These are phyloP conservation scores for Pholiota conissans DNA, from an alignment of 768 basidiomycete genomes.

Conservation along the genomic window DNA sequence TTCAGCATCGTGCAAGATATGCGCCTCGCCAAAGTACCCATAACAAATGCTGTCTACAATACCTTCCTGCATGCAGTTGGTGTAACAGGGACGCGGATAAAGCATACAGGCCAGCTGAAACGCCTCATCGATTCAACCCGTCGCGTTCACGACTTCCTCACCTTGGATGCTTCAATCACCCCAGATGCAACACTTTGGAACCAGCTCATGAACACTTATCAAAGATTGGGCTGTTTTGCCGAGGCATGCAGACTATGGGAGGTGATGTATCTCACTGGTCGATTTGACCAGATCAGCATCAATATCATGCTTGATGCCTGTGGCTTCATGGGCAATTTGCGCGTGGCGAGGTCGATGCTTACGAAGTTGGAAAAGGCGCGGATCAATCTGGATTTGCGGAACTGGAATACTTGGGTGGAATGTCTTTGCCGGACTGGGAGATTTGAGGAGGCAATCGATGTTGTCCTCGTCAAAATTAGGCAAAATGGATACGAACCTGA, in stretches of 20 bases:
- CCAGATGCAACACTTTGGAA: slow-evolving; percentile 76
- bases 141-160: slow-evolving; percentile 72
- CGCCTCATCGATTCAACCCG: slow-evolving; percentile 51
- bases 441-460: slow-evolving; percentile 65
- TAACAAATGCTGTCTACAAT: slow-evolving; percentile 64
- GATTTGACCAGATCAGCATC: slow-evolving; percentile 62
- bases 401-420: slow-evolving; percentile 85
- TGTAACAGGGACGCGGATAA: slow-evolving; percentile 36
- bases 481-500: slow-evolving; percentile 47
- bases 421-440: slow-evolving; percentile 75
- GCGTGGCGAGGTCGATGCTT: slow-evolving; percentile 56
- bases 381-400: slow-evolving; percentile 58
- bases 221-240: slow-evolving; percentile 67
- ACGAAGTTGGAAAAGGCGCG: slow-evolving; percentile 46
- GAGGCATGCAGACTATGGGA: slow-evolving; percentile 85
- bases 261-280: slow-evolving; percentile 57
- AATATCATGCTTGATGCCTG: slow-evolving; percentile 88
- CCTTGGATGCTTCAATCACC: slow-evolving; percentile 74
- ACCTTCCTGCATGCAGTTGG: slow-evolving; percentile 62
- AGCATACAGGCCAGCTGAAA: slow-evolving; percentile 18
- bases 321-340: slow-evolving; percentile 54
- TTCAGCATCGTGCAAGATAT: slow-evolving; percentile 82
- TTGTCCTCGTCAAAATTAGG: slow-evolving; percentile 67
- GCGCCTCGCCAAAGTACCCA: slow-evolving; percentile 59
- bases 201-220: slow-evolving; percentile 87